These are phyloP conservation scores for Xylaria telfairii DNA, from an alignment of 495 filamentous ascomycete species.

Conservation along the genomic window DNA sequence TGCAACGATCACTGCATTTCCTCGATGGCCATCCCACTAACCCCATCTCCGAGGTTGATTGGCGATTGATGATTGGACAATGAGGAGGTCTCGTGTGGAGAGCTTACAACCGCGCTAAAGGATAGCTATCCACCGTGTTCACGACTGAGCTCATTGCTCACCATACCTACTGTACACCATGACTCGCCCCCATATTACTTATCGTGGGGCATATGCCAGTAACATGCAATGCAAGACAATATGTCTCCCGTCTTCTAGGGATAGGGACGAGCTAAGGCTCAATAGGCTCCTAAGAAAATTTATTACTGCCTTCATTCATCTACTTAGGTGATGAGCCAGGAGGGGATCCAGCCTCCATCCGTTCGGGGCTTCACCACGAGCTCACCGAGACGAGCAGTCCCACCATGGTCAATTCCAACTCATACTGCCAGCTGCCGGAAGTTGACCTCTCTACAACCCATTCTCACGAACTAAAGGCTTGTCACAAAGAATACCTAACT, in stretches of 20 bases:
- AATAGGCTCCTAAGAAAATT: background rate
- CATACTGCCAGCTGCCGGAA: background rate
- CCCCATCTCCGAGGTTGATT: background rate
- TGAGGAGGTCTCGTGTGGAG: constrained; percentile 10
- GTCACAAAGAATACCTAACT: constrained; percentile 8
- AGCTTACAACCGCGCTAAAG: constrained; percentile 12
- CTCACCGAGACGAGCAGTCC: background rate
- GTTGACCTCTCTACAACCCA: background rate
- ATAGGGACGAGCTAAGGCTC: background rate
- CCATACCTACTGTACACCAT: background rate
- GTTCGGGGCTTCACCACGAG: background rate
- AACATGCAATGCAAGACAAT: background rate
- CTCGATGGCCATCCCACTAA: background rate
- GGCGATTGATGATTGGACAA: constrained; percentile 18
- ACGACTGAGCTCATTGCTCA: no score
- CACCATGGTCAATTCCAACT: background rate
- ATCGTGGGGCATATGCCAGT: background rate
- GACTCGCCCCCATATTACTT: background rate
- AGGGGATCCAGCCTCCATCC: background rate
- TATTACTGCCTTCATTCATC: background rate
- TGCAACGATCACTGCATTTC: constrained; percentile 1
- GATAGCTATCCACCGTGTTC: constrained; percentile 11
- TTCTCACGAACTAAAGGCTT: background rate
- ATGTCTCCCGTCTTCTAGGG: background rate
- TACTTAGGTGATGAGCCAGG: background rate